Conservation (phyloP, 768 basidiomycete species). For the Lactarius sp. region DNA sequence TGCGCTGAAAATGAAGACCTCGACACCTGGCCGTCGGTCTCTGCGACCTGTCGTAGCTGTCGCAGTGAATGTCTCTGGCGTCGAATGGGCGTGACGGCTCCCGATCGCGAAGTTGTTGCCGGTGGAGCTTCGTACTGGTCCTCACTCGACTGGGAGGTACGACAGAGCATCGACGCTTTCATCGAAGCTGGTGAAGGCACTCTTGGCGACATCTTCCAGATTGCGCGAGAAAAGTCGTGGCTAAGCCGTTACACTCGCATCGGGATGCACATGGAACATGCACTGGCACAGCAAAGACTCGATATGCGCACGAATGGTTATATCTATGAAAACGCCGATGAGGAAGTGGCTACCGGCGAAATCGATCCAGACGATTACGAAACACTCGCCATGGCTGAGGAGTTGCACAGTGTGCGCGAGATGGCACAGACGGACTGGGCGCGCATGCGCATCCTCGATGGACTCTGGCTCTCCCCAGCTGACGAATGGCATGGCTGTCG, state of each 20-base stretch:
- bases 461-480: constrained; percentile 69
- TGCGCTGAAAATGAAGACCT: constrained; percentile 71
- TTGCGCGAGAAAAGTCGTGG: constrained; percentile 72
- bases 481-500: constrained; percentile 55
- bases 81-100: constrained; percentile 42
- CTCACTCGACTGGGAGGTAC: constrained; percentile 58
- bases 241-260: constrained; percentile 59
- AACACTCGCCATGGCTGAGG: constrained; percentile 41
- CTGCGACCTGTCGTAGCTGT: constrained; percentile 65
- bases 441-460: constrained; percentile 64
- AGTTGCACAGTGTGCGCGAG: constrained; percentile 42
- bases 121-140: constrained; percentile 32
- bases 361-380: constrained; percentile 27
- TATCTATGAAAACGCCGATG: constrained; percentile 31
- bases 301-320: constrained; percentile 36
- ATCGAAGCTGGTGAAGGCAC: constrained; percentile 69
- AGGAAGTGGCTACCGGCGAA: constrained; percentile 26
- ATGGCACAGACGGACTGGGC: constrained; percentile 72
- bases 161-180: constrained; percentile 64
- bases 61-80: constrained; percentile 63
- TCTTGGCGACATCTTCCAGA: constrained; percentile 51
- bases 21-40: constrained; percentile 58
- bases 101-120: constrained; percentile 57
- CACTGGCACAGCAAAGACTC: constrained; percentile 50
- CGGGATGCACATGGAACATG: constrained; percentile 60